Conservation (phyloP, 2,329 filamentous ascomycete species). For the Colletotrichum plurivorum region DNA sequence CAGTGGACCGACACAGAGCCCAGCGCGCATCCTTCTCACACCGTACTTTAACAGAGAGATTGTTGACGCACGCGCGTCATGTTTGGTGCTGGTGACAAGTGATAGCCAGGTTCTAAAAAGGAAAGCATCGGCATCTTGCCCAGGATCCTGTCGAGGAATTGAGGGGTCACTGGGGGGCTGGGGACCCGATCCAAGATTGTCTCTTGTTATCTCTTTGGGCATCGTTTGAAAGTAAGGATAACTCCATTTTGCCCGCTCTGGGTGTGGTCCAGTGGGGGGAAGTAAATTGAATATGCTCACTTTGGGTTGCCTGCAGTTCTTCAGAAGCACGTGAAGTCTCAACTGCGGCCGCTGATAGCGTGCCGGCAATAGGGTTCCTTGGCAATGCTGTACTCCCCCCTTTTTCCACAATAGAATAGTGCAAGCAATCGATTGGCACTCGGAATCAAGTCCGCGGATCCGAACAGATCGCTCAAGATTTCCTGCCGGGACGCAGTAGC, state of each 20-base stretch:
- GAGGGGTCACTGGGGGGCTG: neutral
- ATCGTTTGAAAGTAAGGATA: slow-evolving; percentile 3
- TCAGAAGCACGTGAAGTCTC: slow-evolving; percentile 17
- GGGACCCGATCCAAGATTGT: neutral
- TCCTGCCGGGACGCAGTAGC: neutral
- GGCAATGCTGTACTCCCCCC: too few species aligned
- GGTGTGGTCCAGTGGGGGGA: slow-evolving; percentile 1
- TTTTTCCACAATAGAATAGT: neutral
- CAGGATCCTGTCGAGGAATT: neutral
- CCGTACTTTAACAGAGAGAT: neutral
- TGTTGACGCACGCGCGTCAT: slow-evolving; percentile 1
- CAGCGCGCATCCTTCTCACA: neutral
- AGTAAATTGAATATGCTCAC: neutral
- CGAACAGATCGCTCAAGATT: neutral
- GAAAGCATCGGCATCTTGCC: neutral
- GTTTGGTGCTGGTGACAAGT: too few species aligned
- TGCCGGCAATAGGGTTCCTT: too few species aligned
- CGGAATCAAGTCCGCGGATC: neutral
- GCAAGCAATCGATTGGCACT: neutral
- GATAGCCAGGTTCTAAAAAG: slow-evolving; percentile 1
- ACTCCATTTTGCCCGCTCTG: neutral
- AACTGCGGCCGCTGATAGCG: too few species aligned
- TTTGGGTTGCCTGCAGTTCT: slow-evolving; percentile 18
- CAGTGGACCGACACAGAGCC: neutral
- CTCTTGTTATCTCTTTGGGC: neutral